These are phyloP conservation scores for Diaporthe ampelina DNA, from an alignment of 2,329 filamentous ascomycete genomes.

Conservation along the genomic window DNA sequence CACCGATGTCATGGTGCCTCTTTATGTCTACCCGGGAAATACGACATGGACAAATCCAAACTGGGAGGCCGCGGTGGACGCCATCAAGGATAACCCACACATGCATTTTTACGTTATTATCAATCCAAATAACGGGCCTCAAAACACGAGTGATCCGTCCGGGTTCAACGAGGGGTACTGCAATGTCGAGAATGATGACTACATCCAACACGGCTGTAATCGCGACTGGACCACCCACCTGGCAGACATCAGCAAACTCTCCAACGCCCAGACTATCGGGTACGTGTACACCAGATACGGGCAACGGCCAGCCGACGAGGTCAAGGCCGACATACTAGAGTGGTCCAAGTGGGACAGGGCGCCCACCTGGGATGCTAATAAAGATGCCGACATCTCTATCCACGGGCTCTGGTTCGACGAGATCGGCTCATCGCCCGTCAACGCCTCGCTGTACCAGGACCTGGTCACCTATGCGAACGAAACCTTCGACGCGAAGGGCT, in stretches of 20 bases:
- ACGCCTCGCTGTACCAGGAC: conserved; percentile 31
- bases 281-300: conserved; percentile 42
- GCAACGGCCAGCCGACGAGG: conserved; percentile 17
- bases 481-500: conserved; percentile 30
- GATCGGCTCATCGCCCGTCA: conserved; percentile 32
- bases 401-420: conserved; percentile 45
- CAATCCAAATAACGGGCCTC: conserved; percentile 42
- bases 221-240: conserved; percentile 44
- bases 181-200: conserved; percentile 37
- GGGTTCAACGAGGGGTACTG: conserved; percentile 39
- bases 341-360: conserved; percentile 41
- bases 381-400: conserved; percentile 41
- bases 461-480: conserved; percentile 38
- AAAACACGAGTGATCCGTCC: conserved; percentile 38
- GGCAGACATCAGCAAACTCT: conserved; percentile 38
- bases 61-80: conserved; percentile 40
- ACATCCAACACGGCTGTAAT: conserved; percentile 42
- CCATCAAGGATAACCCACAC: conserved; percentile 37
- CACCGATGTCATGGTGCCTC: conserved; percentile 40
- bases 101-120: conserved; percentile 42
- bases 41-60: conserved; percentile 40
- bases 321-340: conserved; percentile 40
- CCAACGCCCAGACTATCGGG: conserved; percentile 42
- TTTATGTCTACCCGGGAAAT: conserved; percentile 41
- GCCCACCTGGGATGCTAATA: conserved; percentile 35